Evolutionary conservation across 768 basidiomycete species (phyloP), one percentile per base, ranked within the genome.

Genomic region (Termitomyces sp.): DNA sequence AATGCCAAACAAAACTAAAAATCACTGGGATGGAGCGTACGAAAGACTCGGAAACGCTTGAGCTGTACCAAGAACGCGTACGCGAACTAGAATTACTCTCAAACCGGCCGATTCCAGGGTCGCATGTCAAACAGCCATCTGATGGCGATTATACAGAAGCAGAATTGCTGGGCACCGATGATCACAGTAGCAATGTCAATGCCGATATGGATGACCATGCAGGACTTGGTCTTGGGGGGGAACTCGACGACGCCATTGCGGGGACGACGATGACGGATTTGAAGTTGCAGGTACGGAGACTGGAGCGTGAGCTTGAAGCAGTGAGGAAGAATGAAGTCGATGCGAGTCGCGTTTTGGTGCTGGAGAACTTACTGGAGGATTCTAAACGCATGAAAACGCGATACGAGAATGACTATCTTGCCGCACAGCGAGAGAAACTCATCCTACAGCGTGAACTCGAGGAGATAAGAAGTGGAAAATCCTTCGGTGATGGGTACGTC

Each of bases 261-360:
- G 91, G 92, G 27, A 90, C 86, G 49, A 93, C 89, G 12, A 95
- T 88, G 85, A 98, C 94, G 1, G 93, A 94, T 68, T 76, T 98
- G 61, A 97, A 95, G 69, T 77, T 98, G 31, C 88, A 92, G 68
- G 84, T 98, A 52, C 84, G 88, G 60, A 87, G 84, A 60, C 80
- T 98, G 31, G 78, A 91, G 69, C 76, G 93, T 27, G 93, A 98
- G 68, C 78, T 98, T 34, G 86, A 88, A 51, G 81, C 84, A 6
- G 80, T 88, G 34, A 80, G 80, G 70, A 86, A 85, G 70, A 88
- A 91, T 61, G 87, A 89, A 65, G 88, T 77, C 6, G 92, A 94
- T 67, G 79, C 86, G 7, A 90, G 88, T 60, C 81, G 85, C 30
- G 73, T 95, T 6, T 70, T 94, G 18, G 91, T 96, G n/a, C 76